Percentiles rank a stretch among this genome's conserved stretches.
These are phyloP conservation scores for Talaromyces albobiverticillius DNA, from an alignment of 2,329 filamentous ascomycete genomes.

Conservation along the genomic window DNA sequence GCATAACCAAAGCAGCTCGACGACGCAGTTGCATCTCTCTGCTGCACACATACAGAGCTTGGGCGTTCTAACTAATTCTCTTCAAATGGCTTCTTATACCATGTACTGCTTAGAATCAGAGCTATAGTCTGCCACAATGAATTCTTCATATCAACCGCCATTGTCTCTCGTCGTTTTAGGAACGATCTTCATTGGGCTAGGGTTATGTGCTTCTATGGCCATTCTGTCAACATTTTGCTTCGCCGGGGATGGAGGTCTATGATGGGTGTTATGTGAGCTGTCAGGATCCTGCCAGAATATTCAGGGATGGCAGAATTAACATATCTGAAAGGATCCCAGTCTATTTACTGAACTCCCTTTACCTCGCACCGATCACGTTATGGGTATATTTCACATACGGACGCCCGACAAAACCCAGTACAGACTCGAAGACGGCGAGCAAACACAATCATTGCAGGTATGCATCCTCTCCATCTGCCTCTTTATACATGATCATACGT, in stretches of 20 bases:
- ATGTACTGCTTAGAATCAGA: no score
- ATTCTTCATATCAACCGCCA: not conserved
- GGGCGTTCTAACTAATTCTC: no score
- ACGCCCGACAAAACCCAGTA: not conserved
- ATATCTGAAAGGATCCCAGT: not conserved
- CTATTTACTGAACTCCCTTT: not conserved
- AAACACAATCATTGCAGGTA: not conserved
- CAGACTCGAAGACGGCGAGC: not conserved
- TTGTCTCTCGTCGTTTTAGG: not conserved
- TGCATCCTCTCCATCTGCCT: not conserved
- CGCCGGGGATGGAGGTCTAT: not conserved
- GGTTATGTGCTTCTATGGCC: not conserved
- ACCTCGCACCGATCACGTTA: not conserved
- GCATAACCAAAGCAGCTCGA: no score
- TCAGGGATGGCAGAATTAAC: not conserved
- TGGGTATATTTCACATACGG: not conserved
- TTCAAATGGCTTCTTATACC: no score
- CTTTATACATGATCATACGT: not conserved
- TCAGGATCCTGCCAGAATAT: not conserved
- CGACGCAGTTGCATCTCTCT: no score
- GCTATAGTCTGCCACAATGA: not conserved
- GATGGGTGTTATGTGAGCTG: not conserved
- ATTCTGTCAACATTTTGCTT: not conserved
- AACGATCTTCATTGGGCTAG: not conserved
- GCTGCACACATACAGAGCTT: no score